Conservation (phyloP, 2,329 filamentous ascomycete species). For the Pseudogymnoascus sp. region DNA sequence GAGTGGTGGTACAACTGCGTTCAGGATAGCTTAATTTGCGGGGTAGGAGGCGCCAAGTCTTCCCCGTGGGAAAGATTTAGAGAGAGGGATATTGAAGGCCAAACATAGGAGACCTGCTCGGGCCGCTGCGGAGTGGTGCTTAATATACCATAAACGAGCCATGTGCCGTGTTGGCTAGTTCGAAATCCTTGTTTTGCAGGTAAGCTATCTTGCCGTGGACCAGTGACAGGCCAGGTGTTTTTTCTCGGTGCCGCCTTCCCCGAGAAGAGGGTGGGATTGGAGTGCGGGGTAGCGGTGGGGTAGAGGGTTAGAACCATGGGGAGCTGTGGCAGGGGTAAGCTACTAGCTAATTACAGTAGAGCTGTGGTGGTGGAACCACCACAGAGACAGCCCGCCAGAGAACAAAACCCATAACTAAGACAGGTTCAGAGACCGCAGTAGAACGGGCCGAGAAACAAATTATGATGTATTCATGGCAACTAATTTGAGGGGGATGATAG, state of each 20-base stretch:
- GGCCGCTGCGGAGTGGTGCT: not conserved
- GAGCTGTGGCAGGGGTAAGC: not conserved
- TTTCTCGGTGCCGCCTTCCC: conserved; percentile 6
- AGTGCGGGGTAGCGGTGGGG: not conserved
- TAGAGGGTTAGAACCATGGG: not conserved
- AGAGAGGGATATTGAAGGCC: not conserved
- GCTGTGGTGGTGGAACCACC: not conserved
- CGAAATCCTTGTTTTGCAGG: not conserved
- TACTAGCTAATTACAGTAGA: not conserved
- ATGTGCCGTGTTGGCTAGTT: not conserved
- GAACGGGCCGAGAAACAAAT: not conserved
- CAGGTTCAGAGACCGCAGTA: not conserved
- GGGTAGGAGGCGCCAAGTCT: not conserved
- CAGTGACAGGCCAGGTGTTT: not conserved
- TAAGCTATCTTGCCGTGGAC: not conserved
- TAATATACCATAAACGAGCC: not conserved
- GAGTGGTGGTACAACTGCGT: conserved; percentile 1
- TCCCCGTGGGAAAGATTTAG: not conserved
- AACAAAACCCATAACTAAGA: not conserved
- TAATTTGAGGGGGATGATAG: not conserved
- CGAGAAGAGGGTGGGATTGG: not conserved
- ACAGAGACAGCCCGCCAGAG: not conserved
- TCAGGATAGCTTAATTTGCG: conserved; percentile 1
- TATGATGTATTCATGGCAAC: not conserved
- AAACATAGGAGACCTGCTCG: not conserved